A percentile compares a stretch with the other conserved stretches of the same genome.
These are phyloP conservation scores for Citeromyces matritensis DNA, from an alignment of 805 yeast genomes.

Conservation along the genomic window DNA sequence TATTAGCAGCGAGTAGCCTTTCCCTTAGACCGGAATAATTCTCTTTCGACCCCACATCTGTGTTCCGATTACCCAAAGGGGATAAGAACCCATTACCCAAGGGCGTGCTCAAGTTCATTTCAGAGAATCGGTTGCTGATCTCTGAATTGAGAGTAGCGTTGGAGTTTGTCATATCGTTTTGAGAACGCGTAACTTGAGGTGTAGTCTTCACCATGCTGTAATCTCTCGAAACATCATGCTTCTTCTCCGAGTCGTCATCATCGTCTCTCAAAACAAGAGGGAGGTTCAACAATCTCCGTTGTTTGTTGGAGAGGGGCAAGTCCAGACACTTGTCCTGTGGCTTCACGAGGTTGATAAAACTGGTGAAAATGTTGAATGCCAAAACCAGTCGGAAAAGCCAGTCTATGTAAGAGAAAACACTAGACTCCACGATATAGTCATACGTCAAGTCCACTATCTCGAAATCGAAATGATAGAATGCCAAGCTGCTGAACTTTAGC, in stretches of 20 bases:
- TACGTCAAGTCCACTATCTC: not conserved
- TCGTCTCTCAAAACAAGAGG: constrained; percentile 2
- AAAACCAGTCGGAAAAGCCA: constrained; percentile 7
- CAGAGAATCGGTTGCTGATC: no score
- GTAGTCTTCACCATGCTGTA: no score
- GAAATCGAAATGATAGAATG: not conserved
- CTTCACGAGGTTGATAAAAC: constrained; percentile 15
- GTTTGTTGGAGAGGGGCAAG: constrained; percentile 29
- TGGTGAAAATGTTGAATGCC: constrained; percentile 12
- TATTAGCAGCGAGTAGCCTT: no score
- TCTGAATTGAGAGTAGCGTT: no score
- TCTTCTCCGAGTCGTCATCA: not conserved
- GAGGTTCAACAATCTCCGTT: constrained; percentile 30
- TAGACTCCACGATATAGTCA: not conserved
- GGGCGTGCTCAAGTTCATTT: no score
- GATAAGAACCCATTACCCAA: no score
- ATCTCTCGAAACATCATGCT: no score
- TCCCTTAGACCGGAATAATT: no score
- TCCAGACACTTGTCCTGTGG: constrained; percentile 36
- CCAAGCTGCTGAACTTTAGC: not conserved
- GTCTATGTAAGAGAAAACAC: constrained; percentile 6
- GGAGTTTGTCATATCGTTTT: no score
- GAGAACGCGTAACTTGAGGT: no score
- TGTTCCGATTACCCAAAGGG: no score
- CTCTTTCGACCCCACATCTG: no score